Evolutionary conservation across 345 rosid genomes (phyloP), one percentile per base, ranked within the genome.

Genomic region (Boechera stricta): DNA sequence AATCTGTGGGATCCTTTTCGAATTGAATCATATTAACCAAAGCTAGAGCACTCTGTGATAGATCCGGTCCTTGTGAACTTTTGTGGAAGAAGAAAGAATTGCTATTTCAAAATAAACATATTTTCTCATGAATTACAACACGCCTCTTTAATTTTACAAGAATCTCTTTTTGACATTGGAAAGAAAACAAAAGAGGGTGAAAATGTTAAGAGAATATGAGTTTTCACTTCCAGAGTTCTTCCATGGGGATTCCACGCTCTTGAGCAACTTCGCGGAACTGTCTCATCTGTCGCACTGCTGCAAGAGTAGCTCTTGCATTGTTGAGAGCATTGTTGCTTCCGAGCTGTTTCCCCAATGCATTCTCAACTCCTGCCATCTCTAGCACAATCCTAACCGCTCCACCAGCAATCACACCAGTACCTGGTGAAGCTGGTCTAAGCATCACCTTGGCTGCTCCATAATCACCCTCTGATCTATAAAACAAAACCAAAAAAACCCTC

Each of bases 401-500:
- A 79, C 97, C 97, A 1, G 98, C 97, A 79, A 87, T 88, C 77
- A 94, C 97, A 71, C 98, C 98, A 0, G 97, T 88, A 72, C 98
- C 98, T 18, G 97, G 97, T 35, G 92, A 83, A 54, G 97, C 92
- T 13, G 97, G 97, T 84, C 97, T 88, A 55, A 92, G 93, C 97
- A 92, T 94, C 87, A 94, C 97, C 81, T 78, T 86, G 0, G 97
- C 97, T 53, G 97, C 98, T 74, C 97, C 98, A 59, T 72, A 89
- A 59, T 89, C 89, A 10, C 95, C 97, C 1, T 90, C 95, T 24
- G 97, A 75, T 76, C 95, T 94, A 85, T 74, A 74, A 82, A 26
- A 47, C 42, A 44, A 26, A 77, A 32, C 26, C 65, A 44, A 53
- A 21, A 33, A 41, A 61, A 29, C 41, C 5, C 33, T 28, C 59